Evolutionary conservation across 164 flowering plant species (phyloP).

Genomic region (Nymphaea colorata): DNA sequence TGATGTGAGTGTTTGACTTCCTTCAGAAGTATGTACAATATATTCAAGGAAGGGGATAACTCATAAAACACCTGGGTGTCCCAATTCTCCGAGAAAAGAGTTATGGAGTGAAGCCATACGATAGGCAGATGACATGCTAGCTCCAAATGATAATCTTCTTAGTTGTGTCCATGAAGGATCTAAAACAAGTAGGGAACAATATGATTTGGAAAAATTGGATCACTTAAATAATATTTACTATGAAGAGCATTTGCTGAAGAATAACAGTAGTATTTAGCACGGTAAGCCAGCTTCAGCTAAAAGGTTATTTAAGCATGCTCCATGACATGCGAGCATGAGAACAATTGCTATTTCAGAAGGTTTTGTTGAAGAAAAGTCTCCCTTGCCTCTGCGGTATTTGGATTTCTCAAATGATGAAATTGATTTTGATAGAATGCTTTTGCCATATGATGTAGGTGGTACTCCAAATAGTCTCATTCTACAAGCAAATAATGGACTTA

Average conservation of each 20-base stretch:
- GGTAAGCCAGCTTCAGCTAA: conserved; percentile 10
- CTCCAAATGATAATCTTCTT: conserved; percentile 16
- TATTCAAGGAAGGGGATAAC: conserved; percentile 66
- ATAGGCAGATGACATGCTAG: conserved; percentile 64
- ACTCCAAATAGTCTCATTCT: no score
- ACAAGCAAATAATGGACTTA: no score
- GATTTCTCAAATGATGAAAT: conserved; percentile 64
- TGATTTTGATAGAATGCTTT: conserved; percentile 14
- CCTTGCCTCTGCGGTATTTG: conserved; percentile 75
- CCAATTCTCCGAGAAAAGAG: conserved; percentile 80
- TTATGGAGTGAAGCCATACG: conserved; percentile 91
- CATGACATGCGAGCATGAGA: conserved; percentile 1
- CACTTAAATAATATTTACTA: no score
- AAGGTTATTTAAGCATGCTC: conserved; percentile 12
- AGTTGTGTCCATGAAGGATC: conserved; percentile 5
- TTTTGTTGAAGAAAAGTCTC: conserved; percentile 37
- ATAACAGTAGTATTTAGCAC: no score
- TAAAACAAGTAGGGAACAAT: neutral
- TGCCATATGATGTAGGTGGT: neutral
- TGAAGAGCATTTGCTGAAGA: no score
- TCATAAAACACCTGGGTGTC: conserved; percentile 25
- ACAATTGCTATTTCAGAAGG: no score
- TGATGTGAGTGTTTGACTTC: conserved; percentile 74
- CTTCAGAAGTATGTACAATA: conserved; percentile 58
- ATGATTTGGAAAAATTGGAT: neutral